Percentiles rank a stretch among this genome's conserved stretches.
Conservation (phyloP, 495 filamentous ascomycete genomes). For the Pyrenula aspistea region DNA sequence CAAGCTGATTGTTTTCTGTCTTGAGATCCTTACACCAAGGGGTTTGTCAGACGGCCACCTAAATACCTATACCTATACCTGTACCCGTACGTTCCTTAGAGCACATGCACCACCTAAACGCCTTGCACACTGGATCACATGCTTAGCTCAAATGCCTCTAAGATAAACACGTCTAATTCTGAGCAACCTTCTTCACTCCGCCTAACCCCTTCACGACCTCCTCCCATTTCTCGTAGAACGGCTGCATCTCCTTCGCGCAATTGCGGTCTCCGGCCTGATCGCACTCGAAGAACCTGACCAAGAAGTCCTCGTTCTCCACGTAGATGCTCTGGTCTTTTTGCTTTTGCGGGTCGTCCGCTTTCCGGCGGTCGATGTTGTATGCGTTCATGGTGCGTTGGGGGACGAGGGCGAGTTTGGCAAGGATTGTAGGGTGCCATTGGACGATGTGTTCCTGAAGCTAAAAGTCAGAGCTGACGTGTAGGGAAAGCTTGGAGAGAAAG, state of each 20-base stretch:
- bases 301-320: slow-evolving; percentile 69
- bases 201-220: slow-evolving; percentile 16
- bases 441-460: slow-evolving; percentile 65
- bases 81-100: too few relatives aligned
- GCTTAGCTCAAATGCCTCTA: too few relatives aligned
- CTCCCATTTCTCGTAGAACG: slow-evolving; percentile 37
- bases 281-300: slow-evolving; percentile 66
- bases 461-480: background rate
- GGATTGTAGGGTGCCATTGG: slow-evolving; percentile 98
- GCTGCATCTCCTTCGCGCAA: slow-evolving; percentile 60
- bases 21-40: too few relatives aligned
- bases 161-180: too few relatives aligned
- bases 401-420: slow-evolving; percentile 75
- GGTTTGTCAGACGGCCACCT: too few relatives aligned
- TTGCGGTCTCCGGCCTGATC: slow-evolving; percentile 36
- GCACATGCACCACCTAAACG: too few relatives aligned
- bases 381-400: slow-evolving; percentile 74
- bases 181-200: background rate
- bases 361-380: slow-evolving; percentile 44
- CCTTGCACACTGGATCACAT: too few relatives aligned
- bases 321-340: slow-evolving; percentile 25
- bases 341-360: slow-evolving; percentile 26
- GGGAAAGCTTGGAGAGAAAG: background rate
- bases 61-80: too few relatives aligned
- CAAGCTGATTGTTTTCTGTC: too few relatives aligned